Base-by-base conservation (phyloP, 208 protist genomes). In the Crithidia bombi region DNA sequence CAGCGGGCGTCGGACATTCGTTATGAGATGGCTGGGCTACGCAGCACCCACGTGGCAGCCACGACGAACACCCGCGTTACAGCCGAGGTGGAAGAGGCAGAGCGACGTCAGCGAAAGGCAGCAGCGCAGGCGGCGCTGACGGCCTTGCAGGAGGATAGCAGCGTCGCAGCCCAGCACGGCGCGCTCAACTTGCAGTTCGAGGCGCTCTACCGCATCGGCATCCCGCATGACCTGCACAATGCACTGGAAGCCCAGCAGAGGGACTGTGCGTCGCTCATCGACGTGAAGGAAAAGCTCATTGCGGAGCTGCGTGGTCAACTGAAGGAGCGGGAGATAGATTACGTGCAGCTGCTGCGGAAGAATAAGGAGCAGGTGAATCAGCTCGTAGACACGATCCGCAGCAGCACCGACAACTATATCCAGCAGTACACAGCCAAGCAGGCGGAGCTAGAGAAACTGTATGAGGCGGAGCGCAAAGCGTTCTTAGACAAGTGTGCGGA, bases 311-410 rank as follows among this genome's bases (percentile, higher is more conserved):
- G 85, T 25, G 39, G 21, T 30, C 86, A 97, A 69, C 69, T 98
- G 41, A 85, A 91, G 62, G 54, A 90, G 25, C 91, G 95, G 33
- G 96, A 98, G 69, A 83, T 92, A 46, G 93, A 98, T 55, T 98
- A 98, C 75, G 93, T 98, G 46, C 73, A 81, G 35, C 71, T 88
- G 25, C 82, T 98, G 7, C 78, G 81, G 26, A 68, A 79, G 25
- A 94, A 98, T 67, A 77, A 83, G 14, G 83, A 85, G 25, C 88
- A 96, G 61, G 83, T 98, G 21, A 91, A 94, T 63, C 55, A 66
- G 5, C 79, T 98, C 2, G 62, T 98, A 41, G 71, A 59, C 11
- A 83, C 83, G 15, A 98, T 98, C 95, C 83, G 86, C 41, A 58
- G 59, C 25, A 91, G 93, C 79, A 96, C 95, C 28, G 78, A 91